Evolutionary conservation across 306 rosid genomes (phyloP).

Genomic region (Cicer yamashitae): DNA sequence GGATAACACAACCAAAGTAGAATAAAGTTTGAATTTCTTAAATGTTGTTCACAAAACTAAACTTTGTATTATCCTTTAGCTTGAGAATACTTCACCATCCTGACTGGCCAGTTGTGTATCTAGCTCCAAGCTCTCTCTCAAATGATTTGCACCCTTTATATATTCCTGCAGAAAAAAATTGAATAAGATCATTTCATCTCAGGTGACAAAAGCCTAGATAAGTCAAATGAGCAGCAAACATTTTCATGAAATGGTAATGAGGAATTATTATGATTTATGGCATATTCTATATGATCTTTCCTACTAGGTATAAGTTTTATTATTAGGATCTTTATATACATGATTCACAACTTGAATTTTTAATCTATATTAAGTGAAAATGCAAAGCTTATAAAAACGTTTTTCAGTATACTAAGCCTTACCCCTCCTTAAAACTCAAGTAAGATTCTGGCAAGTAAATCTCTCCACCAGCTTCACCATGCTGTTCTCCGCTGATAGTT

Average conservation of each 20-base stretch:
- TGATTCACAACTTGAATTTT: slow-evolving; percentile 14
- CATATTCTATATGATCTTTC: neutral
- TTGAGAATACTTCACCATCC: slow-evolving; percentile 47
- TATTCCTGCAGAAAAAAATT: slow-evolving; percentile 54
- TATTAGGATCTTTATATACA: slow-evolving; percentile 25
- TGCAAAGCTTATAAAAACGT: neutral
- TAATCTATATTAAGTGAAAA: slow-evolving; percentile 28
- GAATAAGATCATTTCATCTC: slow-evolving; percentile 39
- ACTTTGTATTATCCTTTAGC: slow-evolving; percentile 53
- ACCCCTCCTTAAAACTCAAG: slow-evolving; percentile 62
- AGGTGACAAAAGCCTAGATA: neutral
- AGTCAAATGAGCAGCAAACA: neutral
- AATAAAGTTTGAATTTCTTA: slow-evolving; percentile 47
- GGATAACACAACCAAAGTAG: slow-evolving; percentile 44
- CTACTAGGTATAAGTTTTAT: neutral
- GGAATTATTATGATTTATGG: neutral
- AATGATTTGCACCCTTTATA: slow-evolving; percentile 45
- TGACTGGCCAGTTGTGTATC: slow-evolving; percentile 43
- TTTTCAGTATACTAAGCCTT: slow-evolving; percentile 50
- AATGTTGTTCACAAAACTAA: slow-evolving; percentile 57
- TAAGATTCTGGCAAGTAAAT: slow-evolving; percentile 90
- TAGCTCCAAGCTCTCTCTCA: slow-evolving; percentile 52
- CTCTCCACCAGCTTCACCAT: slow-evolving; percentile 98
- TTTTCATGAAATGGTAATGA: neutral
- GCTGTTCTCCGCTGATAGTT: slow-evolving; percentile 95